Percentiles rank a stretch among this genome's conserved stretches.
Evolutionary conservation across 2,329 filamentous ascomycete species (phyloP).

Genomic region (Phyllosticta citrichinensis): DNA sequence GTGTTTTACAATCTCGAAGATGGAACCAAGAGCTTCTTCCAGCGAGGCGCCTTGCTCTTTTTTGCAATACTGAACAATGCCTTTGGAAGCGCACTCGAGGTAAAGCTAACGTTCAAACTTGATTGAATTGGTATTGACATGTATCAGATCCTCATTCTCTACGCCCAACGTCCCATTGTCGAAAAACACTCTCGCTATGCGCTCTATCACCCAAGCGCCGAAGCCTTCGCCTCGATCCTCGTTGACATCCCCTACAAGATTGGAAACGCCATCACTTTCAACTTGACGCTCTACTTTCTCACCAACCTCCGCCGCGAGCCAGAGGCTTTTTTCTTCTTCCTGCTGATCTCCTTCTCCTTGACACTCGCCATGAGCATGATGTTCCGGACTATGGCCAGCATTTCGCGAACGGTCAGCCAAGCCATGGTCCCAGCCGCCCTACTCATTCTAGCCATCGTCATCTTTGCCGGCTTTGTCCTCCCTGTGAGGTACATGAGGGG

Average conservation of each 20-base stretch:
- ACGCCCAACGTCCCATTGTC: slow-evolving; percentile 81
- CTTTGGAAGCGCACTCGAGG: slow-evolving; percentile 68
- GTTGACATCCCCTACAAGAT: slow-evolving; percentile 80
- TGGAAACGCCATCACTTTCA: slow-evolving; percentile 64
- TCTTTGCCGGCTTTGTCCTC: slow-evolving; percentile 56
- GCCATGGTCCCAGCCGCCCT: slow-evolving; percentile 47
- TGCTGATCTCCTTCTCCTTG: slow-evolving; percentile 63
- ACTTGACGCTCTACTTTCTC: slow-evolving; percentile 78
- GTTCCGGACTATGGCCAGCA: slow-evolving; percentile 70
- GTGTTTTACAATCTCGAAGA: slow-evolving; percentile 69
- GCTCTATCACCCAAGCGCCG: slow-evolving; percentile 79
- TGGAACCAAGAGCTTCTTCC: slow-evolving; percentile 64
- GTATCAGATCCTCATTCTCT: slow-evolving; percentile 37
- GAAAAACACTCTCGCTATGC: slow-evolving; percentile 84
- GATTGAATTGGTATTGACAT: background rate
- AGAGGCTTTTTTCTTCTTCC: slow-evolving; percentile 75
- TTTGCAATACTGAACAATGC: slow-evolving; percentile 82
- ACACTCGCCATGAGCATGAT: slow-evolving; percentile 77
- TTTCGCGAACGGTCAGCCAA: slow-evolving; percentile 56
- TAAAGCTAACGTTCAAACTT: slow-evolving; percentile 23
- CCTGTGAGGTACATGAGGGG: slow-evolving; percentile 55
- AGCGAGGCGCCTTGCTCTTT: slow-evolving; percentile 71
- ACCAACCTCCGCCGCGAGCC: slow-evolving; percentile 65
- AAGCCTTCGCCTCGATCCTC: slow-evolving; percentile 80
- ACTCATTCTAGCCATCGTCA: slow-evolving; percentile 56